Conservation (phyloP, 768 basidiomycete species). For the Epithele typhae region DNA sequence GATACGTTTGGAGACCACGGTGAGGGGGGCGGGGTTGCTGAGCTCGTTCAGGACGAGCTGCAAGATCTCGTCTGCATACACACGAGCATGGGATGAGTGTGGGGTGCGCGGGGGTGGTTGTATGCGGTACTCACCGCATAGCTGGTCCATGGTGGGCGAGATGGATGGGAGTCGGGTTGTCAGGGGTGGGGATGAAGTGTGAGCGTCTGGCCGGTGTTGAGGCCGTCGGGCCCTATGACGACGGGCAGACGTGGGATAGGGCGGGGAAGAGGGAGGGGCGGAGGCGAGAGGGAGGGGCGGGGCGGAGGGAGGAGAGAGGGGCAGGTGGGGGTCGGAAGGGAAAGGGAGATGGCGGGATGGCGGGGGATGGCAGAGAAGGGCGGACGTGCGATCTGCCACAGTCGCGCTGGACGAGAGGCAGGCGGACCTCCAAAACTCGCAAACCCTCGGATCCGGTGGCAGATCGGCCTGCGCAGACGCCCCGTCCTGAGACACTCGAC, state of each 20-base stretch:
- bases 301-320: not conserved
- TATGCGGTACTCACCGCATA: constrained; percentile 51
- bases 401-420: too few species aligned
- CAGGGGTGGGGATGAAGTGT: not conserved
- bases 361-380: constrained; percentile 6
- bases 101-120: not conserved
- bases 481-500: not conserved
- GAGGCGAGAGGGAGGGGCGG: not conserved
- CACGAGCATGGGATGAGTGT: constrained; percentile 4
- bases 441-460: constrained; percentile 17
- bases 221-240: too few species aligned
- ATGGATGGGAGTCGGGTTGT: not conserved
- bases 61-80: constrained; percentile 53
- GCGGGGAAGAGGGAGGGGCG: constrained; percentile 2
- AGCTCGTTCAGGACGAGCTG: constrained; percentile 73
- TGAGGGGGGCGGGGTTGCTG: constrained; percentile 56
- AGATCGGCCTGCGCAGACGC: constrained; percentile 12
- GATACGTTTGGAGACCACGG: constrained; percentile 54
- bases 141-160: constrained; percentile 47
- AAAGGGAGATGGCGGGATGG: constrained; percentile 11
- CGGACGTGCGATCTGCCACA: constrained; percentile 2
- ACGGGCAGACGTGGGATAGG: not conserved
- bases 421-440: constrained; percentile 16
- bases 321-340: not conserved
- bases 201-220: too few species aligned